phyloP scores from a whole-genome alignment of 306 rosid genomes.

The Gleditsia sinensis region DNA sequence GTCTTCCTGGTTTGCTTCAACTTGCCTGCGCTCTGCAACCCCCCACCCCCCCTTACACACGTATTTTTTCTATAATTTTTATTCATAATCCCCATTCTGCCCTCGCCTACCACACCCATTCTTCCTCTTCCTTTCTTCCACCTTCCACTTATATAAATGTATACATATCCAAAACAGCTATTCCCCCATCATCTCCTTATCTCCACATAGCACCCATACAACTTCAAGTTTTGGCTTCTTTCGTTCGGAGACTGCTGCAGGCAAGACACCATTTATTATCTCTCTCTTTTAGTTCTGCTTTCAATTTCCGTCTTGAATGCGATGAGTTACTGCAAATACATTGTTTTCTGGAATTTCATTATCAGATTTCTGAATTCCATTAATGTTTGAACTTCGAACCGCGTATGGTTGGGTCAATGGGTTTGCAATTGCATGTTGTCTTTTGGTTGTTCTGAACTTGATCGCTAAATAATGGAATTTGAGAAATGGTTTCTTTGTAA shows the following conservation, averaged over 20 bases:
- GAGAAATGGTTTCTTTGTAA: background rate
- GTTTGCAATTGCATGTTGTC: background rate
- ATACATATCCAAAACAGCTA: conserved; percentile 32
- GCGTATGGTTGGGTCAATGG: background rate
- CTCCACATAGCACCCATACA: conserved; percentile 42
- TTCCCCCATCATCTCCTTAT: conserved; percentile 42
- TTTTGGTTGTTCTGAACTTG: conserved; percentile 5
- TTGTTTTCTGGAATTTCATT: background rate
- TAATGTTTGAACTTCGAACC: background rate
- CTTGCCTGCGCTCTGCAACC: conserved; percentile 71
- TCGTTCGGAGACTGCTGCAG: conserved; percentile 41
- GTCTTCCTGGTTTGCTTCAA: conserved; percentile 78
- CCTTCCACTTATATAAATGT: conserved; percentile 51
- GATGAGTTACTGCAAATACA: conserved; percentile 13
- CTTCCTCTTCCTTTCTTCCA: conserved; percentile 31
- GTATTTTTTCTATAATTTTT: conserved; percentile 33
- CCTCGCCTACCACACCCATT: conserved; percentile 43
- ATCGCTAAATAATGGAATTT: conserved; percentile 34
- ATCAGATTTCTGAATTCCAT: background rate
- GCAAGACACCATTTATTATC: conserved; percentile 40
- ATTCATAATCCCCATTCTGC: conserved; percentile 42
- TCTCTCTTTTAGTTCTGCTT: background rate
- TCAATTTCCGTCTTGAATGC: background rate
- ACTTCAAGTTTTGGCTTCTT: conserved; percentile 42
- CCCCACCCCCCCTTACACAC: conserved; percentile 39